Evolutionary conservation across 352 stramenopile species (phyloP).

Genomic region (Globisporangium mamillatum): DNA sequence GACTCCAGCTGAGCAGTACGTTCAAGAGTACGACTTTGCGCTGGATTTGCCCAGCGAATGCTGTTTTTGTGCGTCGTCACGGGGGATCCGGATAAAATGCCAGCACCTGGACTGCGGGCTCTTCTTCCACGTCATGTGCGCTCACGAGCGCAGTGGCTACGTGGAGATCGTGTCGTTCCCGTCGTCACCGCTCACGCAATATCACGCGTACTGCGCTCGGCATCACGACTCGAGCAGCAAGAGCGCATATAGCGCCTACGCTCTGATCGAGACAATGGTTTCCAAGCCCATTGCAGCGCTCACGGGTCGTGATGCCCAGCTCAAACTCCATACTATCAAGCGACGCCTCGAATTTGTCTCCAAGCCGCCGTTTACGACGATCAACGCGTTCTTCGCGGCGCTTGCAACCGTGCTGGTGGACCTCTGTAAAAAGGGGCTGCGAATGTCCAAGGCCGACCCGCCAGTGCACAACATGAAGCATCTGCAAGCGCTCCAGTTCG

Average conservation of each 20-base stretch:
- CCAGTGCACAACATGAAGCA: conserved; percentile 59
- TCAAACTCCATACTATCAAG: conserved; percentile 39
- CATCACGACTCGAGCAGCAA: conserved; percentile 28
- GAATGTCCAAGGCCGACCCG: conserved; percentile 42
- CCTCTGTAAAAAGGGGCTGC: conserved; percentile 50
- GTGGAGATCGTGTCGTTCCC: conserved; percentile 27
- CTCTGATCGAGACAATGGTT: conserved; percentile 51
- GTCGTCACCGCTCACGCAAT: conserved; percentile 30
- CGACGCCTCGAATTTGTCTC: conserved; percentile 29
- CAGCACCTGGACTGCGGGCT: conserved; percentile 42
- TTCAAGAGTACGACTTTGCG: conserved; percentile 16
- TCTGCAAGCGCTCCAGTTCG: conserved; percentile 65
- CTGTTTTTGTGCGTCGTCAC: conserved; percentile 42
- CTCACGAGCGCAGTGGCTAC: conserved; percentile 32
- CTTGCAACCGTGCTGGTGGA: conserved; percentile 43
- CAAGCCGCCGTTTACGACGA: conserved; percentile 15
- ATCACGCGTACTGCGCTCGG: conserved; percentile 69
- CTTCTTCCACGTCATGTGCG: conserved; percentile 73
- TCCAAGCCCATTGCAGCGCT: conserved; percentile 47
- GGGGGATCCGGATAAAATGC: conserved; percentile 57
- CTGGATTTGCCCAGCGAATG: conserved; percentile 27
- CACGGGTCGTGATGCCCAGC: conserved; percentile 48
- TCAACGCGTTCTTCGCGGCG: conserved; percentile 39
- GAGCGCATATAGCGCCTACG: conserved; percentile 31
- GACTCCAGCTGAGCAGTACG: conserved; percentile 8